These are phyloP conservation scores for Rhytidiadelphus loreus DNA, from an alignment of 225 moss, liverwort and hornwort genomes.

Conservation along the genomic window DNA sequence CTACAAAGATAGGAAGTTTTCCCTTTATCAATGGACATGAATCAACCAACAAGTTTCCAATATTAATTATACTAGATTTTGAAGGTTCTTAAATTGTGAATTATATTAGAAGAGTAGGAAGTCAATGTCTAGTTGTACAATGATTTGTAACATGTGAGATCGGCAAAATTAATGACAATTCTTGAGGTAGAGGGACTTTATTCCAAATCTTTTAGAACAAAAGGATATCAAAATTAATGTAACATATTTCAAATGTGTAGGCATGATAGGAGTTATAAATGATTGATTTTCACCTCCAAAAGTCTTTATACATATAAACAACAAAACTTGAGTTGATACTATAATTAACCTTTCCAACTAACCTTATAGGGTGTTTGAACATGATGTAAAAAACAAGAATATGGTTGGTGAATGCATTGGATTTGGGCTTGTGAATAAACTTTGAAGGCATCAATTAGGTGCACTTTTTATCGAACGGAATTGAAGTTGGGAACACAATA, in stretches of 20 bases:
- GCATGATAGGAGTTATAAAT: background rate
- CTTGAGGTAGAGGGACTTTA: background rate
- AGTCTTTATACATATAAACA: background rate
- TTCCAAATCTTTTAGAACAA: background rate
- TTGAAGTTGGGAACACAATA: background rate
- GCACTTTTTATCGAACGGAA: background rate
- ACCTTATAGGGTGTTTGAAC: background rate
- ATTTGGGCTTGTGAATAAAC: background rate
- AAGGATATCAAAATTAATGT: background rate
- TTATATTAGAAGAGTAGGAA: background rate
- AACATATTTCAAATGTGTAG: background rate
- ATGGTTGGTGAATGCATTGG: background rate
- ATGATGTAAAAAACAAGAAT: background rate
- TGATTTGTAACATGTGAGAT: background rate
- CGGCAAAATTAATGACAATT: background rate
- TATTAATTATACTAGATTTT: background rate
- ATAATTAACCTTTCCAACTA: background rate
- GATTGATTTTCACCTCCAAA: background rate
- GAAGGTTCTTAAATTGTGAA: background rate
- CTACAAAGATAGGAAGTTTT: background rate
- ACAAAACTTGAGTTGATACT: background rate
- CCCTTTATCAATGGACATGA: background rate
- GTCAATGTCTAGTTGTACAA: fast-evolving
- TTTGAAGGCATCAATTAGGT: background rate
- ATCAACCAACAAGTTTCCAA: background rate